Base-by-base conservation (phyloP, 257 asterid species). In the Rubia yunnanensis region DNA sequence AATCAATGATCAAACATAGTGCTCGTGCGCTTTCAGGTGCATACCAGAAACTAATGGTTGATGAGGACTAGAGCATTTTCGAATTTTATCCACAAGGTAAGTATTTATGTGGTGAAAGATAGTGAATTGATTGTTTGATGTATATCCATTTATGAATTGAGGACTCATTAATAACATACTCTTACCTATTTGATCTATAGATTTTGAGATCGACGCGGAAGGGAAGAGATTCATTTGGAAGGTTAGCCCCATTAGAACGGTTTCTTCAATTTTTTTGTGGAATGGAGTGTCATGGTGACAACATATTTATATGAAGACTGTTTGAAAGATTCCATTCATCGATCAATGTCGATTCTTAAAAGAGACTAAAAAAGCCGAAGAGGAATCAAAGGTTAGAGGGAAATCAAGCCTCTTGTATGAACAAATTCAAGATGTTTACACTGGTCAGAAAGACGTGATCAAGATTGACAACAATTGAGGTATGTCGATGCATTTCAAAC, bases 201-300 rank as follows among this genome's bases (percentile, higher is more conserved):
- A 73, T 1, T 83, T 87, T 28, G 73, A 74, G 74, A 66, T 53
- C 1, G 95, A 87, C 14, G 24, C 73, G 1, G 87, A 83, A 60
- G 92, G 89, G 18, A 87, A 79, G 63, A 64, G 92, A 63, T 87
- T 30, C 65, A 0, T 67, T 15, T 83, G 87, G 95, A 89, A 81
- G 86, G 95, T 84, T 67, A 15, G 36, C 10, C 18, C 17, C n/a
- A 2, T 58, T 7, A 39, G 59, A 11, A n/a, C 24, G 10, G 8
- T 32, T 34, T 32, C 7, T 60, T n/a, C 26, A 14, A 10, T n/a
- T n/a, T n/a, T n/a, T 31, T 5, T 17, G 11, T 17, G 9, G 22
- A 13, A 24, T 27, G 26, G 30, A 13, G 7, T 10, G 24, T 60
- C 6, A 44, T 50, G 11, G 1, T 35, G 31, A 15, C n/a, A 13